Conservation (phyloP, 768 basidiomycete genomes). For the Pisolithus marmoratus region DNA sequence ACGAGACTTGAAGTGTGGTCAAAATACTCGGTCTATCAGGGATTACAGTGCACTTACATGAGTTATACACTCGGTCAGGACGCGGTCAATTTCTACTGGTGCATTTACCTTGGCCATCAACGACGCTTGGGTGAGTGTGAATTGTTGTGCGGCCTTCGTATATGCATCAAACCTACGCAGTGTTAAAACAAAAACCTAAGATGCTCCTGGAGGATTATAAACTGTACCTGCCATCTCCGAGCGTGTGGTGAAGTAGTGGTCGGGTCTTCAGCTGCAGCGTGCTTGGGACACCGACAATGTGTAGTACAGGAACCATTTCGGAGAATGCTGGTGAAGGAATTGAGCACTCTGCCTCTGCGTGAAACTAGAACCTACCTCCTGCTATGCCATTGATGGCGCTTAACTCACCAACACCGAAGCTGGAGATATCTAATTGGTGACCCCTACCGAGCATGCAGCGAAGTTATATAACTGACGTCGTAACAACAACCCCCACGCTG, state of each 20-base stretch:
- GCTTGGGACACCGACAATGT: slow-evolving; percentile 80
- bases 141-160: slow-evolving; percentile 63
- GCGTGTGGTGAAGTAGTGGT: slow-evolving; percentile 82
- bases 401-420: slow-evolving; percentile 92
- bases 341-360: neutral
- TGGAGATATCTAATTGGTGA: slow-evolving; percentile 16
- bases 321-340: slow-evolving; percentile 50
- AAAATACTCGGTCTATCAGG: neutral
- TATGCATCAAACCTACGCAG: slow-evolving; percentile 73
- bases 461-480: slow-evolving; percentile 48
- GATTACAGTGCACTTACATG: slow-evolving; percentile 26
- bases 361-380: slow-evolving; percentile 40
- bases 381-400: slow-evolving; percentile 84
- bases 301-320: slow-evolving; percentile 87
- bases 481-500: slow-evolving; percentile 66
- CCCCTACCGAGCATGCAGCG: no score
- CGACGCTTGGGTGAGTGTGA: slow-evolving; percentile 63
- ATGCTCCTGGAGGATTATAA: neutral
- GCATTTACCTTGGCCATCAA: slow-evolving; percentile 51
- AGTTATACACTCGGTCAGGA: slow-evolving; percentile 65
- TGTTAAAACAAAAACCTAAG: neutral
- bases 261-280: slow-evolving; percentile 64
- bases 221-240: slow-evolving; percentile 69
- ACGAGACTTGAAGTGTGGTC: slow-evolving; percentile 45
- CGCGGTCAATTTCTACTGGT: slow-evolving; percentile 68